phyloP scores from a whole-genome alignment of 2,329 filamentous ascomycete genomes.

The Penicillium sp. region DNA sequence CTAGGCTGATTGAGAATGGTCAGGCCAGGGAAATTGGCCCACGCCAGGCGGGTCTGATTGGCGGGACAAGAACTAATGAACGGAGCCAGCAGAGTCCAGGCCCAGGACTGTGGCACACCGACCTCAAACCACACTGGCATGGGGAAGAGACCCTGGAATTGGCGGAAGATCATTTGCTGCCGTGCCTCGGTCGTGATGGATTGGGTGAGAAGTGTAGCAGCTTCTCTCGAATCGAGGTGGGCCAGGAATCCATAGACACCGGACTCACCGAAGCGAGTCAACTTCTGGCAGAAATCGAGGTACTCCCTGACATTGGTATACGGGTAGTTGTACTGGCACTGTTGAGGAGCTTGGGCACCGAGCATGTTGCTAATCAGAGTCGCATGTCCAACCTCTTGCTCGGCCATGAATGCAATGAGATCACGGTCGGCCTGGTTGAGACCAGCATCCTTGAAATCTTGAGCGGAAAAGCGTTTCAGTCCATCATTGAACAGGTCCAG shows the following conservation, averaged over 20 bases:
- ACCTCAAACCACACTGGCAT: conserved; percentile 81
- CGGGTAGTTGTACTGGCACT: conserved; percentile 82
- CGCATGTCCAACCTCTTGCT: conserved; percentile 75
- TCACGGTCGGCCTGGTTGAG: conserved; percentile 67
- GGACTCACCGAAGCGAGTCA: conserved; percentile 78
- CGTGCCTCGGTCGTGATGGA: conserved; percentile 76
- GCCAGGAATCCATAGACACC: conserved; percentile 78
- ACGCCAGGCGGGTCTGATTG: conserved; percentile 70
- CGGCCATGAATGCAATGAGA: conserved; percentile 72
- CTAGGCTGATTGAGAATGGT: conserved; percentile 75
- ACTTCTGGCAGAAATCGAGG: conserved; percentile 79
- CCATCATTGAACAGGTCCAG: conserved; percentile 79
- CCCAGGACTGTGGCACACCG: conserved; percentile 79
- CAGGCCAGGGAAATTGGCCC: conserved; percentile 80
- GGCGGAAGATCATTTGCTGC: conserved; percentile 81
- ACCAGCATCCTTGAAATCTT: conserved; percentile 68
- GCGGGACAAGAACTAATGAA: conserved; percentile 75
- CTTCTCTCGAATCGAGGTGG: conserved; percentile 73
- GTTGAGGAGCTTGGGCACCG: conserved; percentile 64
- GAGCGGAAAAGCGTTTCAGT: conserved; percentile 64
- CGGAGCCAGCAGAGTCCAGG: conserved; percentile 76
- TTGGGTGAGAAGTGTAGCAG: conserved; percentile 69
- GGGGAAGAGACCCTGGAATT: conserved; percentile 75
- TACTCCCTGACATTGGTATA: conserved; percentile 72
- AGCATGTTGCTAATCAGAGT: conserved; percentile 77